Conservation (phyloP, 2,329 filamentous ascomycete genomes). For the Botrytis porri region DNA sequence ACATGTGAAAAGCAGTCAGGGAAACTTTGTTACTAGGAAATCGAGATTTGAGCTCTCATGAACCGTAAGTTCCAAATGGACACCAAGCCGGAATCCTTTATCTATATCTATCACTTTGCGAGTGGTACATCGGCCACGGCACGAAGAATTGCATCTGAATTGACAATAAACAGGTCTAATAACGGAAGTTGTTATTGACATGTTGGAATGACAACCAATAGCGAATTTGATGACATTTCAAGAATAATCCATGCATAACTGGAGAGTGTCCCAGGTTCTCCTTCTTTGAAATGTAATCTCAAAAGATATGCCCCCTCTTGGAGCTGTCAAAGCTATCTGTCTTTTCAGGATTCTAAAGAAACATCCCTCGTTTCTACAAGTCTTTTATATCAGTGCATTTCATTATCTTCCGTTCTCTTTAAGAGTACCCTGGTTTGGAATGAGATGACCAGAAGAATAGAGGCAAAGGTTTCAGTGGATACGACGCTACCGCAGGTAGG, state of each 20-base stretch:
- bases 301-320: too few species aligned
- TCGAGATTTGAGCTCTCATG: too few species aligned
- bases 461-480: neutral
- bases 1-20: too few species aligned
- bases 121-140: neutral
- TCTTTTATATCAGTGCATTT: too few species aligned
- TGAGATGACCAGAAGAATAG: neutral
- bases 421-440: neutral
- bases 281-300: accelerated
- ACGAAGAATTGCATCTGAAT: neutral
- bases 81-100: accelerated
- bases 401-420: too few species aligned
- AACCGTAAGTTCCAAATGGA: neutral
- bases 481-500: too few species aligned
- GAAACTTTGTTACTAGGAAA: too few species aligned
- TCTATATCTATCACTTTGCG: neutral
- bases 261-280: neutral
- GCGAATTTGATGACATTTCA: neutral
- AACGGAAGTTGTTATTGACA: accelerated
- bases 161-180: neutral
- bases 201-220: neutral
- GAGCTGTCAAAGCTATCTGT: too few species aligned
- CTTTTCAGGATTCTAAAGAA: too few species aligned
- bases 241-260: neutral
- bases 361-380: too few species aligned